Percentiles rank a stretch among this genome's conserved stretches.
Conservation (phyloP, 495 filamentous ascomycete species). For the Friedmanniomyces simplex region DNA sequence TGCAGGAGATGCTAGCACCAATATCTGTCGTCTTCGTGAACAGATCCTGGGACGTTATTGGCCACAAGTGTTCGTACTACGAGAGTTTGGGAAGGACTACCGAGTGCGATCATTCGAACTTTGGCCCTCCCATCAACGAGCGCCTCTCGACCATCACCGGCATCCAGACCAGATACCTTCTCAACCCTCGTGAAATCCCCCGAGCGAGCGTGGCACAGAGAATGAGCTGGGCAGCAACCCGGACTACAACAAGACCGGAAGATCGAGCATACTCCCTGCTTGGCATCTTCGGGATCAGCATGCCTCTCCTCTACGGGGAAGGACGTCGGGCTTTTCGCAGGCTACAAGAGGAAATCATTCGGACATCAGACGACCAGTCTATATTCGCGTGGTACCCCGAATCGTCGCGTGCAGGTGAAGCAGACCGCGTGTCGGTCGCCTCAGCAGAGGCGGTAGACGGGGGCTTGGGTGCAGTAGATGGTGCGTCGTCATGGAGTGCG, state of each 20-base stretch:
- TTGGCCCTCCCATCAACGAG: background rate
- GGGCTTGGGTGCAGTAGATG: too few relatives aligned
- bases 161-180: background rate
- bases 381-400: background rate
- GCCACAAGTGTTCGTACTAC: background rate
- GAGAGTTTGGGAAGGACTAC: background rate
- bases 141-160: background rate
- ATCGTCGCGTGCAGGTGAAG: too few relatives aligned
- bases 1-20: too few relatives aligned
- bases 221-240: background rate
- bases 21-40: background rate
- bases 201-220: background rate
- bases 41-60: background rate
- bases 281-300: constrained; percentile 15
- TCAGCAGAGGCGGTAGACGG: too few relatives aligned
- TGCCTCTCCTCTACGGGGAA: constrained; percentile 21
- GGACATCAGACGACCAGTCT: background rate
- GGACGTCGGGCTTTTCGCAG: constrained; percentile 12
- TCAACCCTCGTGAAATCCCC: background rate
- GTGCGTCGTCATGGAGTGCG: too few relatives aligned
- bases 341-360: constrained; percentile 8
- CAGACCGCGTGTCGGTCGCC: too few relatives aligned
- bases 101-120: background rate
- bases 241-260: background rate
- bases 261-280: background rate